Conservation (phyloP, 176 grass and related monocot genomes). For the Oryza glumipatula region DNA sequence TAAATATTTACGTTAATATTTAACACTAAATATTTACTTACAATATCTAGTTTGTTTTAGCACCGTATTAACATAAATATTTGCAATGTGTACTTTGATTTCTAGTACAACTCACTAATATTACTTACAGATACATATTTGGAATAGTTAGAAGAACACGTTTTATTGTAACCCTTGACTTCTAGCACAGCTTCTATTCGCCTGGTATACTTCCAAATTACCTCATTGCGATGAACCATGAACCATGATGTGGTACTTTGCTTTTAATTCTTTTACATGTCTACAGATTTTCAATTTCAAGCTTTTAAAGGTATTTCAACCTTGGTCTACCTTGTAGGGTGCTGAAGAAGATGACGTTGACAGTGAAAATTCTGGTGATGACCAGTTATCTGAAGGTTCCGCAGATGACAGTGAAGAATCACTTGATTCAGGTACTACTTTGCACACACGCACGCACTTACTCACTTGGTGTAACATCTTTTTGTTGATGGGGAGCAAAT, state of each 20-base stretch:
- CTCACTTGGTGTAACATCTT: neutral
- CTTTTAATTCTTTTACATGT: conserved; percentile 18
- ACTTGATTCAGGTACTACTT: conserved; percentile 65
- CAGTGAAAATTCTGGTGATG: conserved; percentile 57
- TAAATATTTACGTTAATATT: too few relatives aligned
- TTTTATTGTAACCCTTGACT: neutral
- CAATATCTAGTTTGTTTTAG: neutral
- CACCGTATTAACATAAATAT: neutral
- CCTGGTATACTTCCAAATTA: neutral
- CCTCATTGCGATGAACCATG: neutral
- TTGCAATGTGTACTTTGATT: neutral
- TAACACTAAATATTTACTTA: too few relatives aligned
- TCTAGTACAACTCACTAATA: neutral
- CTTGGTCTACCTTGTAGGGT: conserved; percentile 50
- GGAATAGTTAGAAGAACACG: neutral
- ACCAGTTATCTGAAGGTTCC: conserved; percentile 63
- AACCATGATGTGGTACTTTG: neutral
- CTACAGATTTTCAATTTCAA: conserved; percentile 31
- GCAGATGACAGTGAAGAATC: conserved; percentile 54
- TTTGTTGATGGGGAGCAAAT: neutral
- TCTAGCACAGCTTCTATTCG: neutral
- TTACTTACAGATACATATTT: neutral
- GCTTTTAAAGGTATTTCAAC: neutral
- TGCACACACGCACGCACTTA: neutral
- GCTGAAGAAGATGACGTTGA: conserved; percentile 53